phyloP scores from a whole-genome alignment of 2,329 filamentous ascomycete species.

The Alternaria rosae region DNA sequence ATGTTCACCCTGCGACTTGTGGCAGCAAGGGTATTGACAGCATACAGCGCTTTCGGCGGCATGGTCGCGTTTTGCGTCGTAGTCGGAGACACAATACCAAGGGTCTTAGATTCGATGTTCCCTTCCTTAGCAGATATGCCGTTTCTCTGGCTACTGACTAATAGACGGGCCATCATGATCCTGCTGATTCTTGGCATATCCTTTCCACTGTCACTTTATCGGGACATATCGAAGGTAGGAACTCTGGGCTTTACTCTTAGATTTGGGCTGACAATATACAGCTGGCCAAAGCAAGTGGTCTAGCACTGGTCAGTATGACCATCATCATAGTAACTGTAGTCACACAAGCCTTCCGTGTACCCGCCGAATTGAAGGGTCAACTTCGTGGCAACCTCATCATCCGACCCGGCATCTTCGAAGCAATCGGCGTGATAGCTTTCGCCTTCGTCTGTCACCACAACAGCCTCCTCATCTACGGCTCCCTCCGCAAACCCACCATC shows the following conservation, averaged over 20 bases:
- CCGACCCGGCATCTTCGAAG: conserved; percentile 89
- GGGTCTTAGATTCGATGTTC: conserved; percentile 83
- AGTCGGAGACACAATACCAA: conserved; percentile 93
- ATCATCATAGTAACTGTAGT: conserved; percentile 89
- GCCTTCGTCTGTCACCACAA: conserved; percentile 88
- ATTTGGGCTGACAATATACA: conserved; percentile 54
- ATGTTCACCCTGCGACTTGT: conserved; percentile 29
- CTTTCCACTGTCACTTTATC: conserved; percentile 89
- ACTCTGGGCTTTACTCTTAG: conserved; percentile 5
- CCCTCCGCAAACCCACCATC: conserved; percentile 89
- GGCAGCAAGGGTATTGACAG: conserved; percentile 27
- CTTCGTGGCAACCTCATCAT: conserved; percentile 77
- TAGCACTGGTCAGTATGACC: conserved; percentile 91
- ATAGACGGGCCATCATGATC: conserved; percentile 85
- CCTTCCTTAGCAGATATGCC: conserved; percentile 75
- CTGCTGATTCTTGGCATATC: conserved; percentile 86
- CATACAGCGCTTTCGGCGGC: conserved; percentile 80
- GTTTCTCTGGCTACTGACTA: conserved; percentile 81
- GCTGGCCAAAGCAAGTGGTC: conserved; percentile 93
- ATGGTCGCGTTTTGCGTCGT: conserved; percentile 99
- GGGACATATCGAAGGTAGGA: conserved; percentile 87
- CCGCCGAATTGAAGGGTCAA: conserved; percentile 73
- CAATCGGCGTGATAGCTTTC: conserved; percentile 97
- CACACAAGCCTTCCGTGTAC: conserved; percentile 79
- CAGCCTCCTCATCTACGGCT: conserved; percentile 96